These are phyloP conservation scores for Cutaneotrichosporon dermatis DNA, from an alignment of 1,284 basidiomycete species.

Conservation along the genomic window DNA sequence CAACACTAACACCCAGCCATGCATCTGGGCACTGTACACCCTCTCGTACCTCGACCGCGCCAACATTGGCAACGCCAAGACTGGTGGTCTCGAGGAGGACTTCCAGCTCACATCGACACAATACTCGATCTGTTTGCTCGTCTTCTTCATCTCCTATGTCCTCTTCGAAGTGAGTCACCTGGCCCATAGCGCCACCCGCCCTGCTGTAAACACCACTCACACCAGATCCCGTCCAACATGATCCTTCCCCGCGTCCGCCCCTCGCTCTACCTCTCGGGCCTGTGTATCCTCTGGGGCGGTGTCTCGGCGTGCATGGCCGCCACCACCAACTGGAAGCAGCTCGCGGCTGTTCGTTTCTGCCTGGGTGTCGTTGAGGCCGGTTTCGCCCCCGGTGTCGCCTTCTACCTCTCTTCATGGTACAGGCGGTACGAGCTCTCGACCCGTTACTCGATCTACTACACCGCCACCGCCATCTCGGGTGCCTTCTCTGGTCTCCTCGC, in stretches of 20 bases:
- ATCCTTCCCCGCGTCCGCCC: constrained; percentile 35
- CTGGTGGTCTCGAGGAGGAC: constrained; percentile 32
- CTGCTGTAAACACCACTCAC: too few relatives aligned
- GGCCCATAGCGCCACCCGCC: too few relatives aligned
- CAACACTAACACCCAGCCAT: constrained; percentile 19
- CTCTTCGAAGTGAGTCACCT: constrained; percentile 27
- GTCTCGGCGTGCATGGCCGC: constrained; percentile 42
- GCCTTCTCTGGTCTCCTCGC: constrained; percentile 50
- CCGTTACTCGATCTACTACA: constrained; percentile 44
- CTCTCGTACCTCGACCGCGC: constrained; percentile 46
- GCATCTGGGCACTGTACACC: constrained; percentile 46
- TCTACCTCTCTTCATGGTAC: constrained; percentile 27
- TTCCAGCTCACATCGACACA: constrained; percentile 43
- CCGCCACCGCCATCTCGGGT: constrained; percentile 47
- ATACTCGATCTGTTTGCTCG: constrained; percentile 42
- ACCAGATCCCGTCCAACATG: constrained; percentile 31
- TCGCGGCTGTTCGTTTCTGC: constrained; percentile 40
- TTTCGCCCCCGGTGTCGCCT: constrained; percentile 40
- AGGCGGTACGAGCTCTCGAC: constrained; percentile 11
- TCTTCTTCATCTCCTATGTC: constrained; percentile 36
- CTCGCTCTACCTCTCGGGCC: constrained; percentile 31
- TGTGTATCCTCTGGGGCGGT: constrained; percentile 41
- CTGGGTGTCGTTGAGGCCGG: constrained; percentile 36
- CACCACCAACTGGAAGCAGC: constrained; percentile 29
- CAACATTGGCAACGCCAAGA: constrained; percentile 46